Percentiles rank a stretch among this genome's conserved stretches.
Evolutionary conservation across 345 rosid species (phyloP).

Genomic region (Citrus australasica): DNA sequence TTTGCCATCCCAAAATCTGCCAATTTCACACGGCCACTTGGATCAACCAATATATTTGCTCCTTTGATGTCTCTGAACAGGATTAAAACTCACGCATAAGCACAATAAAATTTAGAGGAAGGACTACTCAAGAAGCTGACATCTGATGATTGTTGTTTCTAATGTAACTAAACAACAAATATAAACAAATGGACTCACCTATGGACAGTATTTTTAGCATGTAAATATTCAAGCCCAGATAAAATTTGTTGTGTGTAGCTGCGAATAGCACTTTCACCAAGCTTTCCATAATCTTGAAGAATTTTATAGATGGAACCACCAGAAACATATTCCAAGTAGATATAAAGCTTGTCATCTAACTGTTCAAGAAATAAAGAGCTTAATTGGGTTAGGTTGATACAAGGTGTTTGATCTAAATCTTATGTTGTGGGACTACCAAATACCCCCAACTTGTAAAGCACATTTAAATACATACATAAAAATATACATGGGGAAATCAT

Average conservation of each 20-base stretch:
- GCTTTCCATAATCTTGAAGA: conserved; percentile 75
- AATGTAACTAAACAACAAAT: neutral
- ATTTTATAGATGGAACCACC: conserved; percentile 86
- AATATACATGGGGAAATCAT: no score
- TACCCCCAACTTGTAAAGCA: neutral
- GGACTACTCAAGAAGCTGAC: neutral
- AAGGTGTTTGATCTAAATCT: neutral
- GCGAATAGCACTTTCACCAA: conserved; percentile 69
- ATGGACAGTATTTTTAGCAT: conserved; percentile 66
- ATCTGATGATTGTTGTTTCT: neutral
- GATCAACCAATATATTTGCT: conserved; percentile 81
- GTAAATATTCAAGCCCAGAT: conserved; percentile 75
- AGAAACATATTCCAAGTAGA: conserved; percentile 80
- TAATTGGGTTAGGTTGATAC: neutral
- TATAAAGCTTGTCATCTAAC: conserved; percentile 67
- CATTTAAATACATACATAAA: neutral
- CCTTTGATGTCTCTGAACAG: conserved; percentile 76
- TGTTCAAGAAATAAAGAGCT: conserved; percentile 26
- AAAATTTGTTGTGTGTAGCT: conserved; percentile 78
- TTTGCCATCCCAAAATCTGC: conserved; percentile 82
- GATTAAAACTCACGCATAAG: conserved; percentile 7
- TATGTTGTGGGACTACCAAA: neutral
- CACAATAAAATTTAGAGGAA: conserved; percentile 2
- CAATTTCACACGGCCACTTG: conserved; percentile 71
- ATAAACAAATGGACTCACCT: conserved; percentile 35